These are phyloP conservation scores for Rhodamnia rubescens DNA, from an alignment of 345 rosid genomes.

Conservation along the genomic window DNA sequence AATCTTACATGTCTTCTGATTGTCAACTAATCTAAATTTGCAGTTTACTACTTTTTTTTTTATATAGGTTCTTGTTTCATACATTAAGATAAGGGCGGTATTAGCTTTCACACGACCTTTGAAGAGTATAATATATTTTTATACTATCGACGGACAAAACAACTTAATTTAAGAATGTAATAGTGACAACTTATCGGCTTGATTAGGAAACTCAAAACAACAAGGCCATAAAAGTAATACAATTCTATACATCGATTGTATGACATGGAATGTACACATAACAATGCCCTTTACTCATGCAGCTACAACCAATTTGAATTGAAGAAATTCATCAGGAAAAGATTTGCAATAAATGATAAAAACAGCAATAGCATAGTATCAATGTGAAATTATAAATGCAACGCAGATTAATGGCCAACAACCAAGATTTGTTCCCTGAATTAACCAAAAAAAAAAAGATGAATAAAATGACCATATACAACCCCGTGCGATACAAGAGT, in stretches of 20 bases:
- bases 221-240: not conserved
- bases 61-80: not conserved
- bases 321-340: not conserved
- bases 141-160: too few relatives aligned
- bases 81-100: not conserved
- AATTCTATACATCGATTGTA: not conserved
- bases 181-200: not conserved
- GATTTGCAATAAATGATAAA: too few relatives aligned
- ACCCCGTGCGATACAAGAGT: too few relatives aligned
- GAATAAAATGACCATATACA: too few relatives aligned
- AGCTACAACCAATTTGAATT: not conserved
- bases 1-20: fast-evolving
- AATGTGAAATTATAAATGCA: too few relatives aligned
- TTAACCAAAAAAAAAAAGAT: too few relatives aligned
- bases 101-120: not conserved
- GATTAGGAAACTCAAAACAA: not conserved
- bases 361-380: too few relatives aligned
- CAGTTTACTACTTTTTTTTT: too few relatives aligned
- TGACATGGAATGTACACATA: not conserved
- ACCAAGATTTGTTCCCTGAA: too few relatives aligned
- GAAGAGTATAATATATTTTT: too few relatives aligned
- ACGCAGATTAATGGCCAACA: too few relatives aligned
- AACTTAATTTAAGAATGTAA: too few relatives aligned
- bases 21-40: not conserved
- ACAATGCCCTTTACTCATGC: not conserved